Conservation (phyloP, 768 basidiomycete species). For the Panellus pusillus region DNA sequence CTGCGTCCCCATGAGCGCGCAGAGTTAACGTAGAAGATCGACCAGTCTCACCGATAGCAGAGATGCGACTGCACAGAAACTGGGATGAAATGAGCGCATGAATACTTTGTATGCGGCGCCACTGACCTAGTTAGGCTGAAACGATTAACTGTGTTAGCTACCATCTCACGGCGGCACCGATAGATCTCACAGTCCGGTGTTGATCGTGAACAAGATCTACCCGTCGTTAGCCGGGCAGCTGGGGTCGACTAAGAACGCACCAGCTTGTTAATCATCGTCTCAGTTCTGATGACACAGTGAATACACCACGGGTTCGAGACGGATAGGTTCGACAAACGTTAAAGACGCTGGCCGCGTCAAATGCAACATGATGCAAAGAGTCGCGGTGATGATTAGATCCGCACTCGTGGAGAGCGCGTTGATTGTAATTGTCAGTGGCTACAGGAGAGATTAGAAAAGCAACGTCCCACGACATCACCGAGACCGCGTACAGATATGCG, state of each 20-base stretch:
- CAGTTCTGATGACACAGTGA: slow-evolving; percentile 32
- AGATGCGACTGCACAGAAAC: slow-evolving; percentile 48
- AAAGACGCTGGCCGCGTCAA: slow-evolving; percentile 52
- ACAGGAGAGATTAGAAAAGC: background rate
- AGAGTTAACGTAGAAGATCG: background rate
- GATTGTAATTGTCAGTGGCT: slow-evolving; percentile 51
- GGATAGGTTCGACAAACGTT: slow-evolving; percentile 28
- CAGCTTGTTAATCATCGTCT: slow-evolving; percentile 51
- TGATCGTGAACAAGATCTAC: slow-evolving; percentile 56
- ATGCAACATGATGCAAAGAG: slow-evolving; percentile 48
- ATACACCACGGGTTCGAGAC: slow-evolving; percentile 4
- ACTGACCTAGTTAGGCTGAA: slow-evolving; percentile 37
- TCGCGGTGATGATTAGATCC: slow-evolving; percentile 49
- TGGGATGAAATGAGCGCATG: slow-evolving; percentile 10
- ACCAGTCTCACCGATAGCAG: slow-evolving; percentile 41
- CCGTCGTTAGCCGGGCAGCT: background rate
- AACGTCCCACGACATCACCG: background rate
- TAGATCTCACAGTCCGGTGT: slow-evolving; percentile 44
- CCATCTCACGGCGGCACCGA: background rate
- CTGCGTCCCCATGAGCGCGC: slow-evolving; percentile 9
- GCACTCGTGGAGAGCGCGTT: slow-evolving; percentile 49
- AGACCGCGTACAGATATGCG: slow-evolving; percentile 33
- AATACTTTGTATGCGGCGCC: background rate
- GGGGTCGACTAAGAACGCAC: slow-evolving; percentile 25
- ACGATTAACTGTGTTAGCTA: slow-evolving; percentile 8